Evolutionary conservation across 2,329 filamentous ascomycete species (phyloP), one percentile per base, ranked within the genome.

Genomic region (Hymenoscyphus salicellus): DNA sequence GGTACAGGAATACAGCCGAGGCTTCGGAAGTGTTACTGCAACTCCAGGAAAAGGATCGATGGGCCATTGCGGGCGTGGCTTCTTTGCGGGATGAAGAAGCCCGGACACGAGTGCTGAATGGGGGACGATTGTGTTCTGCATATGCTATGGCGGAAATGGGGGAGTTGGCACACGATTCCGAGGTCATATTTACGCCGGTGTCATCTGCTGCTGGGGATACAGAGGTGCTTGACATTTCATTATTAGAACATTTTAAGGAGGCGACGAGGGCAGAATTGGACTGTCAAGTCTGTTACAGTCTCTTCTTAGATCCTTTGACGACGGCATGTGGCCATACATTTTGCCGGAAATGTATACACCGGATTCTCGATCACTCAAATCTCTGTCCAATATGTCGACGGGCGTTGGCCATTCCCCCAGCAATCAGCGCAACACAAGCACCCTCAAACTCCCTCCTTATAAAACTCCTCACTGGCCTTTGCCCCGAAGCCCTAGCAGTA

Each of bases 301-400:
- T 96, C 26, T 90, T 94, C 75, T 80, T 92, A 66, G 90, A 96
- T 66, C 92, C 93, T 0, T 80, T 93, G 60, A 97, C 93, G 0
- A 96, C 92, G 0, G 83, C 86, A 1, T 97, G 93, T 72, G 93
- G 93, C 1, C 93, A 97, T 75, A 97, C 92, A 0, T 94, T 95
- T 72, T 97, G 93, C 75, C 87, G 90, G 23, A 84, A 85, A 65
- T 97, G 93, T 75, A 81, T 97, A 26, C 85, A 88, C 63, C 86
- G 90, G 56, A 86, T 91, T 6, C 81, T 96, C 65, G 90, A 94
- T 71, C 89, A 95, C 74, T 89, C 90, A 1, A 84, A 86, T 63
- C 82, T 90, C 62, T 97, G 93, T 73, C 93, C 93, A 0, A 84
- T 93, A 16, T 97, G 93, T 74, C 88, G 93, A 58, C 84, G 89